phyloP scores from a whole-genome alignment of 2,329 filamentous ascomycete genomes.

The Aspergillus fructus region DNA sequence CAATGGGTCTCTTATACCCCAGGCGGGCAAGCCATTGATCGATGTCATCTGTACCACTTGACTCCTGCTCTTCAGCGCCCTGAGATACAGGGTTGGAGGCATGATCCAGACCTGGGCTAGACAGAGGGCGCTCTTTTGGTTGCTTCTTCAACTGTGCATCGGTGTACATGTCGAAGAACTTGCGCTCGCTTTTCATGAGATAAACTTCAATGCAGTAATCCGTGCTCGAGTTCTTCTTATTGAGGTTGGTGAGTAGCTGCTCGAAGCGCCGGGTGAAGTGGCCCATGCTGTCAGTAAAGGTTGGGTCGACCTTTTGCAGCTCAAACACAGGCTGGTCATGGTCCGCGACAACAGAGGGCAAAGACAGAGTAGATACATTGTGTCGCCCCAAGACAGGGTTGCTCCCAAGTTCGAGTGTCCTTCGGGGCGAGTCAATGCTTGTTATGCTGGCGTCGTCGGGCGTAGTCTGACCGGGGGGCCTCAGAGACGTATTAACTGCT shows the following conservation, averaged over 20 bases:
- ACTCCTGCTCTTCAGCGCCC: no score
- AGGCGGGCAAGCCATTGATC: constrained; percentile 39
- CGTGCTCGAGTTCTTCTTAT: constrained; percentile 57
- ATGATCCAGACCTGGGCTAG: no score
- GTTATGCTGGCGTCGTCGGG: constrained; percentile 25
- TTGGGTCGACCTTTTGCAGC: constrained; percentile 67
- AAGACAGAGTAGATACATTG: constrained; percentile 44
- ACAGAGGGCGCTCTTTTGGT: constrained; percentile 23
- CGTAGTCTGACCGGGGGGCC: background rate
- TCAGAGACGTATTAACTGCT: background rate
- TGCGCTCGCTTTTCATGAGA: constrained; percentile 64
- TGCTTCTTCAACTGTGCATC: constrained; percentile 57
- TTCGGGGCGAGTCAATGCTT: constrained; percentile 24
- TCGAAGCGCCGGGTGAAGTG: constrained; percentile 61
- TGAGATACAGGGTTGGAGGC: no score
- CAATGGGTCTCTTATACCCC: constrained; percentile 28
- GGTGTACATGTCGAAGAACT: constrained; percentile 62
- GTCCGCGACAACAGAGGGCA: constrained; percentile 59
- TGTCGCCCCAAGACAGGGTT: no score
- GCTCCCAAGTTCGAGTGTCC: constrained; percentile 25
- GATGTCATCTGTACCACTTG: constrained; percentile 26
- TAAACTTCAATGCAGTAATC: constrained; percentile 65
- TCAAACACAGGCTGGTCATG: constrained; percentile 51
- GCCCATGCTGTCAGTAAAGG: constrained; percentile 65
- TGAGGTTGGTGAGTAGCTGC: constrained; percentile 55